These are phyloP conservation scores for Ceratocystiopsis minuta DNA, from an alignment of 2,329 filamentous ascomycete species.

Conservation along the genomic window DNA sequence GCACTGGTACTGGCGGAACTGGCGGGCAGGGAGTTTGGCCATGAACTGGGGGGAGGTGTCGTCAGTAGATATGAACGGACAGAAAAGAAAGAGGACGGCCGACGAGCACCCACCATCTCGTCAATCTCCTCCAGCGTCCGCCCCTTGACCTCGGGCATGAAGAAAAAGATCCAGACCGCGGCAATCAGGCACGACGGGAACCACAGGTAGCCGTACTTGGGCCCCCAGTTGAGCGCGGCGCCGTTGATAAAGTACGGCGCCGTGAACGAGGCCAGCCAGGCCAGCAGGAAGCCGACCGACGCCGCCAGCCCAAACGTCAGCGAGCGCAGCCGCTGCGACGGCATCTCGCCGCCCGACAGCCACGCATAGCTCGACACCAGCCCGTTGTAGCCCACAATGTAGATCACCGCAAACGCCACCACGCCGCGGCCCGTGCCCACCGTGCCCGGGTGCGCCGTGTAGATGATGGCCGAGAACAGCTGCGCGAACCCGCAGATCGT, in stretches of 20 bases:
- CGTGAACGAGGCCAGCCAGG: conserved; percentile 35
- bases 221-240: conserved; percentile 19
- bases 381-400: conserved; percentile 35
- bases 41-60: conserved; percentile 17
- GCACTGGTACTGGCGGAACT: conserved; percentile 21
- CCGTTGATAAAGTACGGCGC: conserved; percentile 26
- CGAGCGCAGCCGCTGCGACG: conserved; percentile 35
- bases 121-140: conserved; percentile 35
- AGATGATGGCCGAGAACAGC: conserved; percentile 33
- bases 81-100: not conserved
- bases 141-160: conserved; percentile 34
- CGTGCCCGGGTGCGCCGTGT: conserved; percentile 24
- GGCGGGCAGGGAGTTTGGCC: conserved; percentile 21
- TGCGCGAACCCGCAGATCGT: conserved; percentile 33
- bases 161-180: conserved; percentile 26
- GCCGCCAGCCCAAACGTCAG: conserved; percentile 39
- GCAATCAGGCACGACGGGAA: conserved; percentile 18
- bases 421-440: conserved; percentile 25
- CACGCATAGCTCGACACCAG: conserved; percentile 38
- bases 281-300: conserved; percentile 33
- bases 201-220: conserved; percentile 28
- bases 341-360: conserved; percentile 37
- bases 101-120: conserved; percentile 25
- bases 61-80: too few relatives aligned
- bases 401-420: conserved; percentile 33